Evolutionary conservation across 345 rosid genomes (phyloP), one percentile per base, ranked within the genome.

Genomic region (Physaria fendleri): DNA sequence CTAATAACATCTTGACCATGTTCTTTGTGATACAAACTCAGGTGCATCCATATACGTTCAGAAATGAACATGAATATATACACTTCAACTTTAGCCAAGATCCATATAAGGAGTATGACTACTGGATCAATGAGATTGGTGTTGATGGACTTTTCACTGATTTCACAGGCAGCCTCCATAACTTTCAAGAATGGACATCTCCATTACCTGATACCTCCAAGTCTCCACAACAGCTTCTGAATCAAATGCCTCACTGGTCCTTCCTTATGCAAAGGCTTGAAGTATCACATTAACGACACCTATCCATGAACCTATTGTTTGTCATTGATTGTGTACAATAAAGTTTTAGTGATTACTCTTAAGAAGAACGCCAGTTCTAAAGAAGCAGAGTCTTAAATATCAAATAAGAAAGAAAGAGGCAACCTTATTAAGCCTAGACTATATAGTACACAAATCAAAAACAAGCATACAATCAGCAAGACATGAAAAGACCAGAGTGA

Each of bases 111-210:
- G 99, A 93, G 40, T 93, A 86, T 6, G 79, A 77, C 35, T 93
- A 75, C 71, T 93, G 99, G 99, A 62, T 93, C 49, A 82, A 80
- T 73, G 72, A 73, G 74, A 78, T 87, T 3, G 85, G 88, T 41
- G 85, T 87, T 2, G 97, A 87, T 50, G 97, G 99, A 28, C 85
- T 93, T 47, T 89, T 93, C 47, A 93, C 99, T 2, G 99, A 93
- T 70, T 89, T 87, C 79, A 81, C 99, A 0, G 92, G 95, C 24
- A 89, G 91, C 59, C 84, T 93, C 43, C 88, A 83, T 51, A 71
- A 66, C 17, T 89, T 48, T 49, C 94, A 81, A 65, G 87, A 87
- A 41, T 75, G 74, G 93, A 56, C 87, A 22, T 70, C 86, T 39
- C 64, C 64, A 5, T 62, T 62, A 39, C 33, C 64, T 23, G 46